Evolutionary conservation across 2,329 filamentous ascomycete species (phyloP).

Genomic region (Epichloe gansuensis): DNA sequence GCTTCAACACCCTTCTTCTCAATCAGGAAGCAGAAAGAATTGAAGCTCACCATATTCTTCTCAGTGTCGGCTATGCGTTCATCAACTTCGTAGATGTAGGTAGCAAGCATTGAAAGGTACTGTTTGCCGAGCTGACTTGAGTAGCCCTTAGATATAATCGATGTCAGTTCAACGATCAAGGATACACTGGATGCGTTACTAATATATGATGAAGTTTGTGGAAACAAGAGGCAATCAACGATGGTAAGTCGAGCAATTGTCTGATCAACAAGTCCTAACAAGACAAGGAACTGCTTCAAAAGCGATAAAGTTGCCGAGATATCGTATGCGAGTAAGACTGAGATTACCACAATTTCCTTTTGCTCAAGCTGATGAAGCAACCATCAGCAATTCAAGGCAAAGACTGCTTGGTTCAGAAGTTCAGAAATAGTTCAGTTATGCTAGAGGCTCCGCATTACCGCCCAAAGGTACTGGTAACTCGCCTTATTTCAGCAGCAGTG

Average conservation of each 20-base stretch:
- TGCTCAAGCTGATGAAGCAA: not conserved
- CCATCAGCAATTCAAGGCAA: slow-evolving; percentile 72
- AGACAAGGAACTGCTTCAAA: slow-evolving; percentile 61
- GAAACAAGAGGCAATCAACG: slow-evolving; percentile 56
- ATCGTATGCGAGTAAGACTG: slow-evolving; percentile 75
- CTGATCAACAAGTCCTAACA: slow-evolving; percentile 1
- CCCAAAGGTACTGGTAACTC: slow-evolving; percentile 54
- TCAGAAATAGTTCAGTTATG: slow-evolving; percentile 95
- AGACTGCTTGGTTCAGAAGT: slow-evolving; percentile 85
- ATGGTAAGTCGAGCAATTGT: slow-evolving; percentile 37
- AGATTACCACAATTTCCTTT: not conserved
- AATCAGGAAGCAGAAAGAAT: not conserved
- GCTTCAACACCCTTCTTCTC: not conserved
- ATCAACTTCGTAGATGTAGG: slow-evolving; percentile 83
- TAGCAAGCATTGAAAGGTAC: not conserved
- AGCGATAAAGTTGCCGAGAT: slow-evolving; percentile 80
- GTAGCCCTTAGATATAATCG: slow-evolving; percentile 61
- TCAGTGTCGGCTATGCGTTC: slow-evolving; percentile 89
- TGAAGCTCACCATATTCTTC: not conserved
- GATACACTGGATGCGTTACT: slow-evolving; percentile 4
- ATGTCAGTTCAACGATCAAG: slow-evolving; percentile 33
- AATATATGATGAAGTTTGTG: slow-evolving; percentile 45
- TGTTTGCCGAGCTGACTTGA: slow-evolving; percentile 22
- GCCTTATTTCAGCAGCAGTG: not conserved
- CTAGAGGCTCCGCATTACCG: slow-evolving; percentile 69